Evolutionary conservation across 164 flowering plant genomes (phyloP).

Genomic region (Aristolochia contorta): DNA sequence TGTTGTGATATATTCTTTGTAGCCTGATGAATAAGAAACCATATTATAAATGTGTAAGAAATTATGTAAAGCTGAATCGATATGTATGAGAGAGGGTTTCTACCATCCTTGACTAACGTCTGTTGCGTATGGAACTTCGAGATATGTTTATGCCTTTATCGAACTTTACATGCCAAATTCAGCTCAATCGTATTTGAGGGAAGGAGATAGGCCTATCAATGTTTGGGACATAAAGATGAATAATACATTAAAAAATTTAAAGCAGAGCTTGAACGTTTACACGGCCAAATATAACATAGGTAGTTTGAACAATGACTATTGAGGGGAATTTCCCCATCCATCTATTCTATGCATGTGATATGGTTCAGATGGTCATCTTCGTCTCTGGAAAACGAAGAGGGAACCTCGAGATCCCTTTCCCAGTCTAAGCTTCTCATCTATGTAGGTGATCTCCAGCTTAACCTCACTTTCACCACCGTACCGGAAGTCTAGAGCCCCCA

Average conservation of each 20-base stretch:
- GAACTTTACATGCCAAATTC: too few species aligned
- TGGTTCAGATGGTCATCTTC: conserved; percentile 10
- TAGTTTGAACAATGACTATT: too few species aligned
- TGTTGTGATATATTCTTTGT: conserved; percentile 53
- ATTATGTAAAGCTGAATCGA: background rate
- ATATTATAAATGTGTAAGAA: background rate
- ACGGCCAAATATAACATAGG: too few species aligned
- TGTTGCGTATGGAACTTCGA: too few species aligned
- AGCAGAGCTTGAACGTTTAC: too few species aligned
- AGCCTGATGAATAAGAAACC: conserved; percentile 35
- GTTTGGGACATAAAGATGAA: too few species aligned
- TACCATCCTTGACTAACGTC: too few species aligned
- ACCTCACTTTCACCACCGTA: conserved; percentile 92
- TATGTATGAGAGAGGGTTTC: conserved; percentile 1
- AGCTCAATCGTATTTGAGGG: too few species aligned
- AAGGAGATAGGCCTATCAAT: too few species aligned
- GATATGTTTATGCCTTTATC: too few species aligned
- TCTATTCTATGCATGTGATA: background rate
- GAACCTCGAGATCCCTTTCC: conserved; percentile 90
- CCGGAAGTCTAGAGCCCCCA: conserved; percentile 57
- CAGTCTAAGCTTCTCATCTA: conserved; percentile 79
- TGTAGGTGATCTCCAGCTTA: conserved; percentile 71
- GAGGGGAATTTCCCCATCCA: too few species aligned
- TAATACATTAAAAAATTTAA: too few species aligned
- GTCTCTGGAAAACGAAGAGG: conserved; percentile 73